Base-by-base conservation (phyloP, 2,329 filamentous ascomycete species). In the Orbilia javanica region DNA sequence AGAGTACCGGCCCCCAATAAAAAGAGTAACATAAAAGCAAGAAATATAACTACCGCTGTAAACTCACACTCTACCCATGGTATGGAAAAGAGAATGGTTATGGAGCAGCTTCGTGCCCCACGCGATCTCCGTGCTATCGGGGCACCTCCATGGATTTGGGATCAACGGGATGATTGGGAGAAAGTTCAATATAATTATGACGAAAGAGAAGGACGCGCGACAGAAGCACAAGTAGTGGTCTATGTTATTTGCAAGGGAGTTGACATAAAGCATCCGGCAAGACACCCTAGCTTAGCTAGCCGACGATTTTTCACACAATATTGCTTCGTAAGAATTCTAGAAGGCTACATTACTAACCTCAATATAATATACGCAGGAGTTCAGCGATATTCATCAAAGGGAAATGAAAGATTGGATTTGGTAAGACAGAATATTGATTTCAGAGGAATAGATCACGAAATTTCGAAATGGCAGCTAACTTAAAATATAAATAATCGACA, bases 211-310 rank as follows among this genome's bases (percentile, higher is more conserved):
- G 44, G 53, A n/a, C n/a, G 29, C 13, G 5, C 10, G 6, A 13
- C 8, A 31, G 39, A 42, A 29, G 15, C 8, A 29, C 34, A n/a
- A 46, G 34, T 64, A 10, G 39, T 46, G 7, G 44, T 63, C 4
- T 71, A 62, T 53, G 67, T 71, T 34, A 62, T 71, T 27, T 39
- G 42, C 18, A 71, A 71, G 20, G 67, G 67, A 20, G 67, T 57
- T 13, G 67, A 71, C 36, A 48, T 71, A 29, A 34, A 15, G 20
- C 52, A 62, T 52, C 25, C 53, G 31, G 67, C 36, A 63, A 63
- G 67, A 25, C 5, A 4, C 18, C n/a, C n/a, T n/a, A n/a, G n/a
- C n/a, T n/a, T n/a, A n/a, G n/a, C n/a, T n/a, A n/a, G n/a, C n/a
- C n/a, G n/a, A n/a, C n/a, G n/a, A n/a, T n/a, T n/a, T 44, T 20